Evolutionary conservation across 331 rosid species (phyloP).

Genomic region (Malus hybrid): DNA sequence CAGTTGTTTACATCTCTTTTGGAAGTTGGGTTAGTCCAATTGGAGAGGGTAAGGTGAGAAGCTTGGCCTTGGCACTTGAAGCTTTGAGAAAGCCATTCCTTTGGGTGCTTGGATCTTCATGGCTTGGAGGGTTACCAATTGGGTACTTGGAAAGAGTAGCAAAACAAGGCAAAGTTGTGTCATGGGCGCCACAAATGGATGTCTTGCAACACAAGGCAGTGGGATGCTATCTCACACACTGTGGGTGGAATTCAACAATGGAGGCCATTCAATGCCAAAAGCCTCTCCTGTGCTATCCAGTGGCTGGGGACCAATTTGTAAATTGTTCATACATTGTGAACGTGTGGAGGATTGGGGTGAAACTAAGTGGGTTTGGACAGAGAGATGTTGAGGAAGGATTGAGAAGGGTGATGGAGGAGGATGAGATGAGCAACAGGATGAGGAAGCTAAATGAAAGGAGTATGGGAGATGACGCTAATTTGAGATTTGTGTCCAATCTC

Average conservation of each 20-base stretch:
- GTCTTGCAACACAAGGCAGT: conserved; percentile 51
- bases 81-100: conserved; percentile 51
- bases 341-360: conserved; percentile 65
- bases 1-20: conserved; percentile 69
- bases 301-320: conserved; percentile 83
- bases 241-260: conserved; percentile 93
- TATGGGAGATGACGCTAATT: conserved; percentile 29
- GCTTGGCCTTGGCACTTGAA: conserved; percentile 55
- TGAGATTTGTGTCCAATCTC: conserved; percentile 22
- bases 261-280: conserved; percentile 65
- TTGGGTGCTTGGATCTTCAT: conserved; percentile 57
- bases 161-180: conserved; percentile 40
- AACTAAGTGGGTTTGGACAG: conserved; percentile 42
- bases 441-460: conserved; percentile 27
- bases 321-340: conserved; percentile 56
- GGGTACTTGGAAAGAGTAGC: conserved; percentile 41
- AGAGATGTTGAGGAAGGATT: conserved; percentile 66
- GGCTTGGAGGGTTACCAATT: conserved; percentile 53
- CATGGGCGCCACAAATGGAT: conserved; percentile 82
- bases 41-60: conserved; percentile 47
- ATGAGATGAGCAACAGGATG: conserved; percentile 40
- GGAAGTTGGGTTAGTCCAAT: conserved; percentile 91
- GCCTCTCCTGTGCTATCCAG: conserved; percentile 61
- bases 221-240: conserved; percentile 73
- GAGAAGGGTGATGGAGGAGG: conserved; percentile 38